A percentile compares a stretch with the other conserved stretches of the same genome.
These are phyloP conservation scores for Zygoascus hellenicus DNA, from an alignment of 1,139 yeast genomes.

Conservation along the genomic window DNA sequence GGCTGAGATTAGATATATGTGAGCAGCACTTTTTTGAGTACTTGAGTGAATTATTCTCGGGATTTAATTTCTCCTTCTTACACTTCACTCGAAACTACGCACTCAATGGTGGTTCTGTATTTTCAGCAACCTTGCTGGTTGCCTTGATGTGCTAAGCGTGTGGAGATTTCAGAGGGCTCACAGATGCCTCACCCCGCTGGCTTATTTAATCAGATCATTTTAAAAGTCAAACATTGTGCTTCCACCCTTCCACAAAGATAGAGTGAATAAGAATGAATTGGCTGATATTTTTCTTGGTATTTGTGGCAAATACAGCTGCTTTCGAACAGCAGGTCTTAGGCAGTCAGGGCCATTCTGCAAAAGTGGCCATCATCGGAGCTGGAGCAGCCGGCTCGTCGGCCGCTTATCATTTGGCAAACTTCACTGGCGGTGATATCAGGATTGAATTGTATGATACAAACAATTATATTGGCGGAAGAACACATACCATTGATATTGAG, in stretches of 20 bases:
- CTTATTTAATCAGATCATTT: not conserved
- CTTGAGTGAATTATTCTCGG: no score
- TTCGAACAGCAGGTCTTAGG: conserved; percentile 1
- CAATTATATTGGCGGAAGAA: conserved; percentile 38
- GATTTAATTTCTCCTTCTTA: not conserved
- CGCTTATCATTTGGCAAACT: conserved; percentile 38
- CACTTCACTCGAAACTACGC: not conserved
- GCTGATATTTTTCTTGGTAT: not conserved
- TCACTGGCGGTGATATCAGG: conserved; percentile 25
- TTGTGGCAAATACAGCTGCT: not conserved
- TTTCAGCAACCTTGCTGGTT: not conserved
- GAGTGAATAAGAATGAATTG: not conserved
- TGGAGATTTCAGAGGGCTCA: no score
- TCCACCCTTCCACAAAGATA: not conserved
- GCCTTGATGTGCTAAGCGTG: no score
- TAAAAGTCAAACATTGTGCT: no score
- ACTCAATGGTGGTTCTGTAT: not conserved
- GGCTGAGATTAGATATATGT: no score
- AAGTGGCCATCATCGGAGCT: conserved; percentile 42
- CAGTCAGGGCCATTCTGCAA: not conserved
- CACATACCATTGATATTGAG: conserved; percentile 31
- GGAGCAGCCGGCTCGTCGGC: conserved; percentile 45
- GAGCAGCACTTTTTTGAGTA: no score
- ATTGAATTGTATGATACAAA: conserved; percentile 36
- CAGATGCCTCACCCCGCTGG: no score